phyloP scores from a whole-genome alignment of 371 early-diverging fungal genomes.

The Apophysomyces sp. region DNA sequence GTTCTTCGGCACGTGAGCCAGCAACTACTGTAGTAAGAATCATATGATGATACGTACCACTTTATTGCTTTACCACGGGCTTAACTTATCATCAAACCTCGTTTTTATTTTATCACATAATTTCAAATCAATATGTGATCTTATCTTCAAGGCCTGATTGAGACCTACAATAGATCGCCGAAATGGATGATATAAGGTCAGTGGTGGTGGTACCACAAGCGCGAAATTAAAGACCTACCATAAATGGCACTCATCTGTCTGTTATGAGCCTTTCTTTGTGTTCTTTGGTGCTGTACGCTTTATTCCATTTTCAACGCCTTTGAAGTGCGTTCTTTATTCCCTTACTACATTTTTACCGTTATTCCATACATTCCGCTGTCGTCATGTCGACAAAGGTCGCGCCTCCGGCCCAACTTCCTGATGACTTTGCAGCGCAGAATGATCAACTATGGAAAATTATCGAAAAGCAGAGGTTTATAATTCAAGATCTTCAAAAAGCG shows the following conservation, averaged over 20 bases:
- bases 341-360: neutral
- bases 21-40: too few species aligned
- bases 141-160: neutral
- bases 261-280: neutral
- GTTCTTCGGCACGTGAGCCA: too few species aligned
- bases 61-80: too few species aligned
- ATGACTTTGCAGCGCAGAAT: constrained; percentile 50
- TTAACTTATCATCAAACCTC: too few species aligned
- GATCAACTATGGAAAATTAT: constrained; percentile 84
- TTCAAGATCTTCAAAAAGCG: constrained; percentile 61
- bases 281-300: neutral
- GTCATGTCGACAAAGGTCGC: constrained; percentile 2
- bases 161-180: neutral
- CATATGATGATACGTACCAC: too few species aligned
- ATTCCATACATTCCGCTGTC: neutral
- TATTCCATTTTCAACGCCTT: neutral
- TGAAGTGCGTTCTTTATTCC: neutral
- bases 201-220: neutral
- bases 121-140: too few species aligned
- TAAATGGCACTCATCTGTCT: neutral
- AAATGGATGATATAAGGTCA: neutral
- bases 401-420: neutral
- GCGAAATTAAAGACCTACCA: neutral
- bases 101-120: too few species aligned
- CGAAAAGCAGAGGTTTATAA: constrained; percentile 76